Conservation (phyloP, 108 stramenopile species). For the Chaetoceros muelleri region DNA sequence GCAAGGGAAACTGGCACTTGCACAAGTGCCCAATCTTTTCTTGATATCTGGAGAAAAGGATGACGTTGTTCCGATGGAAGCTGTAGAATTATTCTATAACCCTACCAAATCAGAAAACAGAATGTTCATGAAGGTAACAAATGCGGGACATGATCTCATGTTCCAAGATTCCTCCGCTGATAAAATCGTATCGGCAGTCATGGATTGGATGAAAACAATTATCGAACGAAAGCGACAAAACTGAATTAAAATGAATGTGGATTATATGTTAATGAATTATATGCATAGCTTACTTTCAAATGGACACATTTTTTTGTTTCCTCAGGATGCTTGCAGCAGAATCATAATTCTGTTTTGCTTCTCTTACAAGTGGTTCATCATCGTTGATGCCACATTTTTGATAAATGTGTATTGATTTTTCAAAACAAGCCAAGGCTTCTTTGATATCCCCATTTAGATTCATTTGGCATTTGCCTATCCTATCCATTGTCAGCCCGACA, state of each 20-base stretch:
- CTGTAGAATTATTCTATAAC: conserved; percentile 9
- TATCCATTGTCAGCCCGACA: neutral
- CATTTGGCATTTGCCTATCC: neutral
- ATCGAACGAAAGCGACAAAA: neutral
- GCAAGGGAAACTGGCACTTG: conserved; percentile 2
- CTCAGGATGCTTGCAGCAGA: neutral
- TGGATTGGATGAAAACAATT: neutral
- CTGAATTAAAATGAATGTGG: neutral
- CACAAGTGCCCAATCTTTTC: conserved; percentile 7
- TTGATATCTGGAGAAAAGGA: conserved; percentile 28
- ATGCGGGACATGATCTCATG: conserved; percentile 23
- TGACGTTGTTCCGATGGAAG: conserved; percentile 17
- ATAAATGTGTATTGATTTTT: neutral
- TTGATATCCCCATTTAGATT: neutral
- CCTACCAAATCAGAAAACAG: conserved; percentile 4
- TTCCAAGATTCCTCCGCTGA: neutral
- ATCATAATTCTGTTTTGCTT: neutral
- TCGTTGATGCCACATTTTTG: neutral
- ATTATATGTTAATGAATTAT: too few relatives aligned
- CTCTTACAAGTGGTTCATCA: neutral
- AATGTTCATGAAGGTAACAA: conserved; percentile 5
- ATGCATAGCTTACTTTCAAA: too few relatives aligned
- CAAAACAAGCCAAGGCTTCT: neutral
- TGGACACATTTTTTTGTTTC: neutral
- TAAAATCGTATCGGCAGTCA: neutral